Base-by-base conservation (phyloP, 2,329 filamentous ascomycete genomes). In the Fusarium tuaranense region DNA sequence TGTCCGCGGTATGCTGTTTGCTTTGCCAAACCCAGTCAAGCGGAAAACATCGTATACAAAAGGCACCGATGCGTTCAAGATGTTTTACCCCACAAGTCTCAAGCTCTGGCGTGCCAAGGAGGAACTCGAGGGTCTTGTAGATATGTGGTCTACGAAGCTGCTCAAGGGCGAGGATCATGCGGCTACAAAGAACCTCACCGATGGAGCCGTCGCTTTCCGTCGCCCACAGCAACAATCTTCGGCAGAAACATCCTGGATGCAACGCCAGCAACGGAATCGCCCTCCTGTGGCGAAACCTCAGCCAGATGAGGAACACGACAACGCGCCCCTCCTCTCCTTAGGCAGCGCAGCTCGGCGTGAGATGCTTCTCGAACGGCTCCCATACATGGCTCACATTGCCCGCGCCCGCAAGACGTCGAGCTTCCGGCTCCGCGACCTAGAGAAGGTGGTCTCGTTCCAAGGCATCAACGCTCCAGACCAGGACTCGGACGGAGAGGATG, bases 71-170 rank as follows among this genome's bases (percentile, higher is more conserved):
- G 89, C 93, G 1, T 92, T 92, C 84, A 95, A 94, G 79, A 98
- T 99, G 94, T 97, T 95, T 76, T 99, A 97, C 79, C 97, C 97
- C 0, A 92, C 92, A 0, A 95, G 93, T 65, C 85, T 97, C 48
- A 95, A 95, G 76, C 83, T 98, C 13, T 98, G 95, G 95, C 89
- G 92, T 69, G 89, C 91, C 65, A 93, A 91, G 72, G 95, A 98
- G 80, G 95, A 98, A 80, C 88, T 96, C 7, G 92, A 94, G 70
- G 91, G 90, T 1, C 82, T 94, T 2, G 85, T 97, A 1, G 93
- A 95, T 67, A 79, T 92, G 67, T 94, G 93, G 88, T 90, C 92
- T 1, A 86, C 88, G 1, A 89, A 88, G 60, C 83, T 92, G 22
- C 87, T 92, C 39, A 88, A 87, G 64, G 89, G 90, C 4, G 88